Percentiles rank a stretch among this genome's conserved stretches.
phyloP scores from a whole-genome alignment of 208 protist species.

The Porcisia hertigi region DNA sequence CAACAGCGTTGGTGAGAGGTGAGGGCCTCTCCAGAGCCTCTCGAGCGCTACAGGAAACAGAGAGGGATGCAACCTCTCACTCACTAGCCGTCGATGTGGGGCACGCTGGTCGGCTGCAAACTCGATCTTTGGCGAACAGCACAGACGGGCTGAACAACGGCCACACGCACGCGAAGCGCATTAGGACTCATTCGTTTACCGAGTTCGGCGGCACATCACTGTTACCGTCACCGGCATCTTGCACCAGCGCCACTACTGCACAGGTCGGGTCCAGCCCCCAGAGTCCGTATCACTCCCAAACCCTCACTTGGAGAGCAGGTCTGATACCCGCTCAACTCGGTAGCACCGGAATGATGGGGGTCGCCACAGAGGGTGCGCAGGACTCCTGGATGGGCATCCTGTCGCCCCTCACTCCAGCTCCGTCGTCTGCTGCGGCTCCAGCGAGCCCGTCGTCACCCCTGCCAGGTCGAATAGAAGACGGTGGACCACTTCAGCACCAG shows the following conservation, averaged over 20 bases:
- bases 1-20: not conserved
- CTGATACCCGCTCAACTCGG: not conserved
- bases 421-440: not conserved
- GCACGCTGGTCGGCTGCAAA: not conserved
- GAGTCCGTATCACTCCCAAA: not conserved
- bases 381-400: slow-evolving; percentile 15
- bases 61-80: not conserved
- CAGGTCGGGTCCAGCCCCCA: not conserved
- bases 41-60: not conserved
- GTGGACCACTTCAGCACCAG: not conserved
- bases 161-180: not conserved
- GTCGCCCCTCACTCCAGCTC: slow-evolving; percentile 25
- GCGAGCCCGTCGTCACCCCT: not conserved
- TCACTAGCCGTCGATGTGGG: not conserved
- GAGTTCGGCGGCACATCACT: not conserved
- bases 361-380: not conserved
- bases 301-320: not conserved
- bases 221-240: not conserved
- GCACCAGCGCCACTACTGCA: not conserved
- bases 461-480: not conserved
- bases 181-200: not conserved
- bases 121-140: not conserved
- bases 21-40: not conserved
- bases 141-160: not conserved
- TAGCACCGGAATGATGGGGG: not conserved